Percentiles rank a stretch among this genome's conserved stretches.
These are phyloP conservation scores for Claviceps sp. DNA, from an alignment of 2,329 filamentous ascomycete species.

Conservation along the genomic window DNA sequence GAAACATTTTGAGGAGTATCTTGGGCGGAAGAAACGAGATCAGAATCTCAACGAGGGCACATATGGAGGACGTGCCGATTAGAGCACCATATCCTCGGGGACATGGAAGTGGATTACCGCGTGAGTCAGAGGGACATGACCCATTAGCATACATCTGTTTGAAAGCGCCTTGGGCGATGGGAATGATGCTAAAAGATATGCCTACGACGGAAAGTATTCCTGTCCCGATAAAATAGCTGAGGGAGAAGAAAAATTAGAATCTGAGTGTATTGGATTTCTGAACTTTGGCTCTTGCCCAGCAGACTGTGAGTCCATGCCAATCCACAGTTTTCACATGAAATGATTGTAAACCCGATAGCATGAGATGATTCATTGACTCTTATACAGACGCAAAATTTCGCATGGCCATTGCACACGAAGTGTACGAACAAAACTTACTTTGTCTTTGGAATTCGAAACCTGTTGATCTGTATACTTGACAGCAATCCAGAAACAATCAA, in stretches of 20 bases:
- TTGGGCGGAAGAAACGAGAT: conserved; percentile 63
- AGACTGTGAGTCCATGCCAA: not conserved
- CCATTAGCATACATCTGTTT: conserved; percentile 67
- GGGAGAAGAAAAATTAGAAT: not conserved
- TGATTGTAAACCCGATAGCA: not conserved
- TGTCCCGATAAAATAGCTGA: conserved; percentile 62
- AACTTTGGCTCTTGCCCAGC: not conserved
- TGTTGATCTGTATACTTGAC: conserved; percentile 63
- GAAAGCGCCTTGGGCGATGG: conserved; percentile 49
- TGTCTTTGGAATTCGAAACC: conserved; percentile 59
- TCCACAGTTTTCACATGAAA: not conserved
- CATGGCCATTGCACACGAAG: not conserved
- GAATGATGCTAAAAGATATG: conserved; percentile 22
- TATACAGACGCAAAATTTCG: no score
- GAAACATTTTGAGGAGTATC: conserved; percentile 59
- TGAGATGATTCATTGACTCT: no score
- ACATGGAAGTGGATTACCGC: conserved; percentile 57
- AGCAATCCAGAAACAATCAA: conserved; percentile 68
- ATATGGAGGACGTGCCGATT: conserved; percentile 54
- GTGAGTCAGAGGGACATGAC: conserved; percentile 44
- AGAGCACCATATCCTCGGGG: conserved; percentile 62
- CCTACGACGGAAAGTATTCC: conserved; percentile 72
- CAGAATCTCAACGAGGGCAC: conserved; percentile 55
- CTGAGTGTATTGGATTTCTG: not conserved
- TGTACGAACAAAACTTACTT: conserved; percentile 23